A percentile compares a stretch with the other conserved stretches of the same genome.
Evolutionary conservation across 2,329 filamentous ascomycete genomes (phyloP).

Genomic region (Cladophialophora bantiana): DNA sequence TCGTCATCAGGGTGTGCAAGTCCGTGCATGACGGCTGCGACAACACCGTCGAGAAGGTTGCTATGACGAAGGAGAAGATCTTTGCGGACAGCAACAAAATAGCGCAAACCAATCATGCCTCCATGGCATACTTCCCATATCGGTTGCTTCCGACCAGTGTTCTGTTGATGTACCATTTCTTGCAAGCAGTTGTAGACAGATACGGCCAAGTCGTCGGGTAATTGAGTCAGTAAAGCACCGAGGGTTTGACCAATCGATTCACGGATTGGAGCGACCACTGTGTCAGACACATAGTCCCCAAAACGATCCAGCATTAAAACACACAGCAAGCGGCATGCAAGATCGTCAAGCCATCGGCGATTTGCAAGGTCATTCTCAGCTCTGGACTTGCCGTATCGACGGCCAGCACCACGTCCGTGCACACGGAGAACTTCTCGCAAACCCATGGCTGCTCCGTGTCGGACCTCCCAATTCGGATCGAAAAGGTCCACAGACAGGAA

Average conservation of each 20-base stretch:
- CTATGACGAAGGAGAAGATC: conserved; percentile 85
- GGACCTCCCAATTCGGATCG: conserved; percentile 91
- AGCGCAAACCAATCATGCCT: conserved; percentile 95
- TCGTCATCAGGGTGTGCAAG: conserved; percentile 91
- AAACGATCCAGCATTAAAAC: conserved; percentile 98
- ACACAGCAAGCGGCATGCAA: conserved; percentile 92
- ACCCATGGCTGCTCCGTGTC: conserved; percentile 95
- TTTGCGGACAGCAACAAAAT: conserved; percentile 92
- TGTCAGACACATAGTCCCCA: conserved; percentile 97
- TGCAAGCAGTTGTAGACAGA: conserved; percentile 84
- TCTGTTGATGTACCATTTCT: conserved; percentile 88
- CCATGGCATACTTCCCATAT: conserved; percentile 97
- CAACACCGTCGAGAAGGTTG: conserved; percentile 89
- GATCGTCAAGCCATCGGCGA: conserved; percentile 85
- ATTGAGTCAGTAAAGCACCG: conserved; percentile 84
- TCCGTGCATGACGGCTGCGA: conserved; percentile 92
- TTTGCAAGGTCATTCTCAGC: conserved; percentile 81
- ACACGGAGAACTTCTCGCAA: conserved; percentile 88
- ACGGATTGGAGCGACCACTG: conserved; percentile 91
- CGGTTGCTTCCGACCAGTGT: conserved; percentile 74
- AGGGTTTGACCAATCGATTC: conserved; percentile 95
- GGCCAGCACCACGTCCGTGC: conserved; percentile 89
- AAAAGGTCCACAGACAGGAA: conserved; percentile 94
- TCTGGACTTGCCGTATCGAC: conserved; percentile 72
- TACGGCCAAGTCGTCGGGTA: conserved; percentile 79